Base-by-base conservation (phyloP, 1,284 basidiomycete species). In the Heliocybe sulcata region DNA sequence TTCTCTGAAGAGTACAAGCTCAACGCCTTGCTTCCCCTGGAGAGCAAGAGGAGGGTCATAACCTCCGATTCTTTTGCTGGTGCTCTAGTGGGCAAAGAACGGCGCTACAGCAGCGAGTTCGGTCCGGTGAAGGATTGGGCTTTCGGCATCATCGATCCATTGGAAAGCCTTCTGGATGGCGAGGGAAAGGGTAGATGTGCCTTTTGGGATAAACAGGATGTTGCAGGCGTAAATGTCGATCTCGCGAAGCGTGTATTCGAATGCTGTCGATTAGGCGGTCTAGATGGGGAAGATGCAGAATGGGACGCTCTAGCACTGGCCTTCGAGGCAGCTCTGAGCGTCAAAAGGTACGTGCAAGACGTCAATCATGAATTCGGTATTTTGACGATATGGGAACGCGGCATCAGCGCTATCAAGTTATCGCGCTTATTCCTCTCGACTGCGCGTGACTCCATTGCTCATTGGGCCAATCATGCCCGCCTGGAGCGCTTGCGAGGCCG, bases 391-490 rank as follows among this genome's bases (percentile, higher is more conserved):
- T 51, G 42, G n/a, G n/a, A n/a, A n/a, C 55, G 54, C 48, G 55
- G 57, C 16, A 57, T 1, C 59, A 93, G 90, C 57, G 86, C 90
- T 8, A 59, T 84, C 53, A 92, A 89, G 66, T 69, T 83, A 26
- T 94, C 92, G 10, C 90, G 88, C 56, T 67, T 70, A 0, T 73
- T 93, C 19, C 78, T 97, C 14, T 80, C 87, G 0, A 66, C 64
- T 1, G 73, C 81, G 51, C 82, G 80, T 16, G 77, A 85, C 49
- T 92, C 92, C 14, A 66, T 92, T 25, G 67, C 72, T 0, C 83
- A 87, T 47, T 97, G 94, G 92, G 79, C 81, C 45, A 80, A 80
- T 2, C 94, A 96, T 70, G 92, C 91, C 8, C 82, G 83, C 26
- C 74, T 97, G 20, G 90, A 95, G 64, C 77, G 82, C 26, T 73